Evolutionary conservation across 768 basidiomycete genomes (phyloP).

Genomic region (Phlebiopsis flavidoalba): DNA sequence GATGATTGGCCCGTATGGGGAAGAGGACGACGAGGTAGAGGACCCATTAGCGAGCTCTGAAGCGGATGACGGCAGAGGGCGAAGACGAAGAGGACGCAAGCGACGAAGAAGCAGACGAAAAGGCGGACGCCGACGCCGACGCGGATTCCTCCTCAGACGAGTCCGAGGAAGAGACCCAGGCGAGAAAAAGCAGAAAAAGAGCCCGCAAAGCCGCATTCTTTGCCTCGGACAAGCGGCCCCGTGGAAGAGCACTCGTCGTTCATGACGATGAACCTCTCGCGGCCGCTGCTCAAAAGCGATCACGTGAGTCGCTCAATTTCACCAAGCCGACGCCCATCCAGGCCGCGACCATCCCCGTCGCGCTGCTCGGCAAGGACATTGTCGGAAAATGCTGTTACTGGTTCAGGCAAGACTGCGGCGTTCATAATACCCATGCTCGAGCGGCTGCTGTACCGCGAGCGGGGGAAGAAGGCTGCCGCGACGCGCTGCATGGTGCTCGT

Average conservation of each 20-base stretch:
- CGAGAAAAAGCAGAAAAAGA: too few relatives aligned
- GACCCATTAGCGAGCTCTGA: slow-evolving; percentile 39
- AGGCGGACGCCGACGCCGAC: slow-evolving; percentile 29
- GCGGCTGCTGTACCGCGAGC: slow-evolving; percentile 87
- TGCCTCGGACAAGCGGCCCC: slow-evolving; percentile 44
- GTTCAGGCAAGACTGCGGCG: slow-evolving; percentile 97
- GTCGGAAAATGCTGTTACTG: slow-evolving; percentile 95
- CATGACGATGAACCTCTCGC: slow-evolving; percentile 90
- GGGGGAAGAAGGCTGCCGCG: slow-evolving; percentile 79
- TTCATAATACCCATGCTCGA: slow-evolving; percentile 95
- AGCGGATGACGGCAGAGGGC: slow-evolving; percentile 28
- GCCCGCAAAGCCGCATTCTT: slow-evolving; percentile 88
- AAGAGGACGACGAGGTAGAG: slow-evolving; percentile 28
- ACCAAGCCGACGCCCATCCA: slow-evolving; percentile 93
- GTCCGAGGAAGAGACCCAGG: slow-evolving; percentile 56
- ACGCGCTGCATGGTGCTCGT: slow-evolving; percentile 89
- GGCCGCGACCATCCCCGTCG: slow-evolving; percentile 88
- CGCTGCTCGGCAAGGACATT: slow-evolving; percentile 90
- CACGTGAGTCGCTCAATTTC: slow-evolving; percentile 75
- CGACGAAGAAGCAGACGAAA: slow-evolving; percentile 19
- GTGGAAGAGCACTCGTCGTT: slow-evolving; percentile 70
- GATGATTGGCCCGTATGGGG: slow-evolving; percentile 10
- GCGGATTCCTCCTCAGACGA: slow-evolving; percentile 57
- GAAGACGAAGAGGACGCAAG: slow-evolving; percentile 31
- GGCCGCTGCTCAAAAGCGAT: slow-evolving; percentile 90